Conservation (phyloP, 768 basidiomycete species). For the Lepiota brunneoincarnata region DNA sequence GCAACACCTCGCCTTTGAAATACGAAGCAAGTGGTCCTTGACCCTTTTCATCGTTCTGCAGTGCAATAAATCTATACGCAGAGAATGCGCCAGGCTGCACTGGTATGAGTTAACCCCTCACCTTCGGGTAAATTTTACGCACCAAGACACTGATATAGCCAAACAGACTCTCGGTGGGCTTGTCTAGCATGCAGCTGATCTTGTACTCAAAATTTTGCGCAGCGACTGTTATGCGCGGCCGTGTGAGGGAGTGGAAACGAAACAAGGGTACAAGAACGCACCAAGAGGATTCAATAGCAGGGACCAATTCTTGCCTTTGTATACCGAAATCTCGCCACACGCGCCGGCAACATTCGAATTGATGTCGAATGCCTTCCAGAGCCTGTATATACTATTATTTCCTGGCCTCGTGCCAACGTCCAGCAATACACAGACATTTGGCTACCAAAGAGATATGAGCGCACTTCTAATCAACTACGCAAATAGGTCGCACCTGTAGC, state of each 20-base stretch:
- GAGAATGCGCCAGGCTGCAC: slow-evolving; percentile 88
- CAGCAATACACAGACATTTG: slow-evolving; percentile 88
- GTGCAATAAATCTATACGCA: slow-evolving; percentile 85
- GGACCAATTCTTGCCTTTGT: slow-evolving; percentile 89
- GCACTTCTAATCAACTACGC: neutral
- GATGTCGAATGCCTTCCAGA: slow-evolving; percentile 95
- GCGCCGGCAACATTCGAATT: slow-evolving; percentile 93
- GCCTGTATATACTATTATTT: slow-evolving; percentile 84
- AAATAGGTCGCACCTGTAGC: slow-evolving; percentile 61
- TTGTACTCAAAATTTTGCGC: slow-evolving; percentile 98
- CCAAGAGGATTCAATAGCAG: slow-evolving; percentile 82
- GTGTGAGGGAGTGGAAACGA: neutral
- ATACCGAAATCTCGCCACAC: slow-evolving; percentile 93
- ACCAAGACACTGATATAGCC: slow-evolving; percentile 97
- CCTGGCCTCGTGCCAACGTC: slow-evolving; percentile 94
- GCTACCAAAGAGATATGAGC: slow-evolving; percentile 37
- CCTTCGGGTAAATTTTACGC: slow-evolving; percentile 15
- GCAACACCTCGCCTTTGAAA: slow-evolving; percentile 91
- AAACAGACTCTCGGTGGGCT: slow-evolving; percentile 84
- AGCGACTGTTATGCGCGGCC: slow-evolving; percentile 51
- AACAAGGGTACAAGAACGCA: slow-evolving; percentile 25
- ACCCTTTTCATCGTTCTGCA: slow-evolving; percentile 82
- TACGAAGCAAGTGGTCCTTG: slow-evolving; percentile 91
- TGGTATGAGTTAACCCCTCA: neutral
- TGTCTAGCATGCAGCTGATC: slow-evolving; percentile 86